Percentiles rank a stretch among this genome's conserved stretches.
phyloP scores from a whole-genome alignment of 192 early-diverging fungal genomes.

The Linderina pennispora region DNA sequence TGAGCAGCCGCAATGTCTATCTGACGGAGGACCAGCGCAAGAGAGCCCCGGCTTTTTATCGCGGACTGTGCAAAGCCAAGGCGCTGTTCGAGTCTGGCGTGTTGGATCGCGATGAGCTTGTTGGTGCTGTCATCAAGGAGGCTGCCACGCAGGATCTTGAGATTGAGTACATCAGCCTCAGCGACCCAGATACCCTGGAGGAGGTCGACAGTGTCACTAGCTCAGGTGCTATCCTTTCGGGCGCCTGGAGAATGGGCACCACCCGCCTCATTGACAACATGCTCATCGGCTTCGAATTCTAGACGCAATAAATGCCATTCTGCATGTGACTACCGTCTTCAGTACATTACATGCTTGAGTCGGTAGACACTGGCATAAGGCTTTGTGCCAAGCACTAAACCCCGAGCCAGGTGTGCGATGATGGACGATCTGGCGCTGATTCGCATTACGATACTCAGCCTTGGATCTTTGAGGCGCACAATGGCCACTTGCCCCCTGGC shows the following conservation, averaged over 20 bases:
- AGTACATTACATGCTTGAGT: too few relatives aligned
- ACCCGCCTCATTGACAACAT: slow-evolving; percentile 95
- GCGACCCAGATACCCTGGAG: slow-evolving; percentile 58
- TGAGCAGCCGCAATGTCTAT: slow-evolving; percentile 88
- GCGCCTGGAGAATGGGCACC: slow-evolving; percentile 78
- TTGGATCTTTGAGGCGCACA: too few relatives aligned
- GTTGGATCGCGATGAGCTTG: slow-evolving; percentile 34
- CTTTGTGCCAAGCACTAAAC: too few relatives aligned
- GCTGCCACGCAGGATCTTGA: slow-evolving; percentile 45
- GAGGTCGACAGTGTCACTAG: slow-evolving; percentile 50
- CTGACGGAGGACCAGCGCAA: slow-evolving; percentile 63
- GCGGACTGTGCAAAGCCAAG: slow-evolving; percentile 54
- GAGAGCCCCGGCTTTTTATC: slow-evolving; percentile 67
- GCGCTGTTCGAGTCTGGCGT: slow-evolving; percentile 38
- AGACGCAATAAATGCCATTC: too few relatives aligned
- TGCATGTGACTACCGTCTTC: too few relatives aligned
- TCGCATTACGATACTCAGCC: too few relatives aligned
- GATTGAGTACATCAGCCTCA: slow-evolving; percentile 84
- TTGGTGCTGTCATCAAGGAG: slow-evolving; percentile 37
- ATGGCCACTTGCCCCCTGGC: too few relatives aligned
- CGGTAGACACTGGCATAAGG: too few relatives aligned
- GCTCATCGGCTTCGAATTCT: slow-evolving; percentile 57
- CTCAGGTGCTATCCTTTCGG: slow-evolving; percentile 70
- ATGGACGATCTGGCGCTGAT: too few relatives aligned
- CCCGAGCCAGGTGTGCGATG: too few relatives aligned